Evolutionary conservation across 768 basidiomycete genomes (phyloP).

Genomic region (Leccinum rimulosum): DNA sequence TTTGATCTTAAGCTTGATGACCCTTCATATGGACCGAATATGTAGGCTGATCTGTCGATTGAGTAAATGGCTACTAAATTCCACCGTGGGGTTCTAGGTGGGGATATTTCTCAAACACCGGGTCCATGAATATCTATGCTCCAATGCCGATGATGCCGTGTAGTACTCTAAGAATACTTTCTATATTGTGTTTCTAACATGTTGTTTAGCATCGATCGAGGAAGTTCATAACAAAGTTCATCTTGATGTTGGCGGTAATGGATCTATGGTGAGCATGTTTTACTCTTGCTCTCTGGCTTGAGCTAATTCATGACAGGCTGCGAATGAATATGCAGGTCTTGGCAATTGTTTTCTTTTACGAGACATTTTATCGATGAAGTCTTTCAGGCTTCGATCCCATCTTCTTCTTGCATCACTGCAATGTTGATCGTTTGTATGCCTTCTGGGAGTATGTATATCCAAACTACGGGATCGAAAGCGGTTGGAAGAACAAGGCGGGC

Average conservation of each 20-base stretch:
- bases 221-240: constrained; percentile 21
- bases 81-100: constrained; percentile 7
- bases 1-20: constrained; percentile 11
- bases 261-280: constrained; percentile 12
- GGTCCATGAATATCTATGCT: neutral
- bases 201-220: constrained; percentile 13
- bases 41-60: constrained; percentile 7
- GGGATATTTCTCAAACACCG: constrained; percentile 16
- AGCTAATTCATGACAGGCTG: constrained; percentile 5
- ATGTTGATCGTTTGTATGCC: constrained; percentile 19
- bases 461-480: constrained; percentile 12
- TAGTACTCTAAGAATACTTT: neutral
- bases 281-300: neutral
- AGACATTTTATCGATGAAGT: neutral
- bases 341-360: neutral
- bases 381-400: constrained; percentile 16
- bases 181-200: neutral
- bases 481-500: constrained; percentile 13
- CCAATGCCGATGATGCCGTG: constrained; percentile 5
- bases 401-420: constrained; percentile 19
- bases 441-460: constrained; percentile 24
- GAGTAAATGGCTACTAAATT: neutral
- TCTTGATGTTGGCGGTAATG: constrained; percentile 15
- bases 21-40: constrained; percentile 14
- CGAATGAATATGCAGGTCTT: constrained; percentile 21